Evolutionary conservation across 768 basidiomycete species (phyloP).

Genomic region (Termitomyces sp.): DNA sequence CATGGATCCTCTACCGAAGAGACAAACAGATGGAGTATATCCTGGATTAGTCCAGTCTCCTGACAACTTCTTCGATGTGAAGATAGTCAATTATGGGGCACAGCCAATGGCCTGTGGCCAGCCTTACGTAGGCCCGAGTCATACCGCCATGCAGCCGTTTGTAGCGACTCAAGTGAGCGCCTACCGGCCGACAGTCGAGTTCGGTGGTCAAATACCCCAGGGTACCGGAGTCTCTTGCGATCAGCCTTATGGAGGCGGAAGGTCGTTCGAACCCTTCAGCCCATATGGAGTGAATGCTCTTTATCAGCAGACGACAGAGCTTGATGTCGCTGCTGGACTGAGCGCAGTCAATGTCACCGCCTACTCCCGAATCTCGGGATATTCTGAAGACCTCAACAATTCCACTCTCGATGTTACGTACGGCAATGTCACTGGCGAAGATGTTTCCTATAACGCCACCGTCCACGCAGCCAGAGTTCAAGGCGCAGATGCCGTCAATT

Average conservation of each 20-base stretch:
- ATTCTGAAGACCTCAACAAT: not conserved
- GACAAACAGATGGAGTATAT: not conserved
- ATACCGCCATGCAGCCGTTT: not conserved
- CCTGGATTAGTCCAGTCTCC: not conserved
- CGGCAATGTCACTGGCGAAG: not conserved
- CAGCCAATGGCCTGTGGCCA: not conserved
- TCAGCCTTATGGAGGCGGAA: not conserved
- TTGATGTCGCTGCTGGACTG: not conserved
- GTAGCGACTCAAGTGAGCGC: not conserved
- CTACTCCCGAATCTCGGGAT: not conserved
- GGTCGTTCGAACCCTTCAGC: not conserved
- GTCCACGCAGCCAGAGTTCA: not conserved
- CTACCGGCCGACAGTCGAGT: not conserved
- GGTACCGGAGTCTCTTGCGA: not conserved
- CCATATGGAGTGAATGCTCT: not conserved
- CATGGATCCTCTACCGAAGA: not conserved
- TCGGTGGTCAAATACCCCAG: not conserved
- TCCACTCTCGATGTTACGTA: not conserved
- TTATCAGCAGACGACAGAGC: not conserved
- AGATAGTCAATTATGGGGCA: not conserved
- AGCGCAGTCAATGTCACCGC: not conserved
- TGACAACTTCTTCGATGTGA: not conserved
- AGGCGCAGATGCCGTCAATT: not conserved
- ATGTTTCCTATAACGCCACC: not conserved
- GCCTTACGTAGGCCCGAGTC: not conserved